A percentile compares a stretch with the other conserved stretches of the same genome.
Evolutionary conservation across 2,329 filamentous ascomycete genomes (phyloP).

Genomic region (Lachnum nothofagi): DNA sequence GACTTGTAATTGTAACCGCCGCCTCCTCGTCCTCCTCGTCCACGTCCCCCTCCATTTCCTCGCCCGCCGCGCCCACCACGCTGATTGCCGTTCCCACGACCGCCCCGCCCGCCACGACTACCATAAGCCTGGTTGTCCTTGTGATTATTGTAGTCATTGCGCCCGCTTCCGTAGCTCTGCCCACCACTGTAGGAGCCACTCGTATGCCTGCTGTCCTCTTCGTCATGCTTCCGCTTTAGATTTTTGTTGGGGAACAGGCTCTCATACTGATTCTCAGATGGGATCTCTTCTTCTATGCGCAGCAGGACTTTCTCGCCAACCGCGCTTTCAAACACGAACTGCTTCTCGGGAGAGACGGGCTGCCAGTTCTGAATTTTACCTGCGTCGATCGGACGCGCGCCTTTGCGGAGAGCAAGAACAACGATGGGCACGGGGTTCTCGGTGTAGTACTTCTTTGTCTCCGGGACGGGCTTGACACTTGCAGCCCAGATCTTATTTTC

Average conservation of each 20-base stretch:
- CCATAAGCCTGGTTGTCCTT: slow-evolving; percentile 14
- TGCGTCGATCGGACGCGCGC: slow-evolving; percentile 72
- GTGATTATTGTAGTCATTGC: slow-evolving; percentile 33
- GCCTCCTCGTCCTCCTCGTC: slow-evolving; percentile 40
- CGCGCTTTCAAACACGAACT: slow-evolving; percentile 72
- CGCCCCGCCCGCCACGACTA: slow-evolving; percentile 34
- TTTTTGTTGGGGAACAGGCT: slow-evolving; percentile 56
- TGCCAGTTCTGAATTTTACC: slow-evolving; percentile 80
- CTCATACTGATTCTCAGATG: slow-evolving; percentile 58
- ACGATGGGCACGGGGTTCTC: slow-evolving; percentile 75
- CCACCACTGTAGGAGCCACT: slow-evolving; percentile 35
- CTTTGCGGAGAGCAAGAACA: slow-evolving; percentile 74
- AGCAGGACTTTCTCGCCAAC: slow-evolving; percentile 84
- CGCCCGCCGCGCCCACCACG: slow-evolving; percentile 39
- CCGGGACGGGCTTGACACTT: slow-evolving; percentile 66
- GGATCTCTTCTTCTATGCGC: slow-evolving; percentile 69
- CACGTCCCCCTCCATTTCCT: slow-evolving; percentile 40
- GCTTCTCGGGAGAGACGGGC: slow-evolving; percentile 63
- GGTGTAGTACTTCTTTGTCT: slow-evolving; percentile 65
- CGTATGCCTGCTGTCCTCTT: slow-evolving; percentile 37
- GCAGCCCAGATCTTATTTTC: slow-evolving; percentile 87
- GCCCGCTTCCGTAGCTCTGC: slow-evolving; percentile 28
- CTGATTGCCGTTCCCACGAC: slow-evolving; percentile 24
- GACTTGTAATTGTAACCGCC: slow-evolving; percentile 57
- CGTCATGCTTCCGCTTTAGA: slow-evolving; percentile 56